phyloP scores from a whole-genome alignment of 202 grass and related monocot species.

The Zoysia matrella region DNA sequence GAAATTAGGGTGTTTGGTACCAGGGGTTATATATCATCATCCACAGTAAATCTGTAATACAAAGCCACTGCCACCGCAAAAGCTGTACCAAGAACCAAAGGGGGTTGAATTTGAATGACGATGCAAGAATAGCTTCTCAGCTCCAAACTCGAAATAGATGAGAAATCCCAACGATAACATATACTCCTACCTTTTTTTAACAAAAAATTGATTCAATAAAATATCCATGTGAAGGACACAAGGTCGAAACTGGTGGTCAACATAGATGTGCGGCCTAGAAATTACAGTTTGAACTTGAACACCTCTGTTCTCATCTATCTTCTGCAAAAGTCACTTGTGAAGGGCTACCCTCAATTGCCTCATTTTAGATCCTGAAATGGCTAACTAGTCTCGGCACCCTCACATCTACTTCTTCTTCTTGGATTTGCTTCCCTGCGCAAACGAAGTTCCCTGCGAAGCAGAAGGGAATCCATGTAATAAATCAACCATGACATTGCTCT shows the following conservation, averaged over 20 bases:
- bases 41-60: too few species aligned
- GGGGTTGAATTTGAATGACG: too few species aligned
- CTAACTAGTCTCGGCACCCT: constrained; percentile 38
- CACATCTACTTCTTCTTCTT: constrained; percentile 82
- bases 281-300: constrained; percentile 33
- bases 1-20: too few species aligned
- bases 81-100: too few species aligned
- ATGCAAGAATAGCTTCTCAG: neutral
- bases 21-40: too few species aligned
- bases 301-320: constrained; percentile 45
- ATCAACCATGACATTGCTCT: neutral
- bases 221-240: constrained; percentile 50
- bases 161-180: constrained; percentile 31
- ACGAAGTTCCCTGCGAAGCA: constrained; percentile 64
- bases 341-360: constrained; percentile 40
- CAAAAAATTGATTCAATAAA: constrained; percentile 58
- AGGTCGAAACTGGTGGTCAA: constrained; percentile 53
- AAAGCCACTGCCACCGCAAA: too few species aligned
- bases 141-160: neutral
- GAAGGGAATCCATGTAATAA: neutral
- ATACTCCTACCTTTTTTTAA: constrained; percentile 15
- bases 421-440: constrained; percentile 60
- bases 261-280: constrained; percentile 39
- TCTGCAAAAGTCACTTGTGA: constrained; percentile 45
- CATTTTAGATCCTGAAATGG: constrained; percentile 52